Conservation (phyloP, 371 early-diverging fungal species). For the Syncephalastrum contaminatum region DNA sequence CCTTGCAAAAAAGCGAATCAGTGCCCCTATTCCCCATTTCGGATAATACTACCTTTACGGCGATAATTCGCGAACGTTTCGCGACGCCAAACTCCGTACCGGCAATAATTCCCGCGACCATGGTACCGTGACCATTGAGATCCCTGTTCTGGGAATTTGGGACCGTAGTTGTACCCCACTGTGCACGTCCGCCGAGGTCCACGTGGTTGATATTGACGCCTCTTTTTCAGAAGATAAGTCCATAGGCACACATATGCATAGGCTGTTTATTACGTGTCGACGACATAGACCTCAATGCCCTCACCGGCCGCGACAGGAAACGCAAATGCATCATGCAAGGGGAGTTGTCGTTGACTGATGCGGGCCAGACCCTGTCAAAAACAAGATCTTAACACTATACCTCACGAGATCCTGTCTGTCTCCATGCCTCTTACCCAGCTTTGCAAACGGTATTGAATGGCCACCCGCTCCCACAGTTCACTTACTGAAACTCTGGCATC, state of each 20-base stretch:
- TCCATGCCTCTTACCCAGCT: too few relatives aligned
- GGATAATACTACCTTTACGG: slow-evolving; percentile 39
- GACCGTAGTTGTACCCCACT: slow-evolving; percentile 87
- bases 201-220: slow-evolving; percentile 98
- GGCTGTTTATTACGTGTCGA: slow-evolving; percentile 41
- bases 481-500: too few relatives aligned
- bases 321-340: slow-evolving; percentile 12
- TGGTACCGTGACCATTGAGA: slow-evolving; percentile 69
- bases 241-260: background rate
- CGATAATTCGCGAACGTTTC: slow-evolving; percentile 58
- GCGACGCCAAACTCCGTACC: slow-evolving; percentile 59
- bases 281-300: slow-evolving; percentile 47
- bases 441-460: too few relatives aligned
- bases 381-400: too few relatives aligned
- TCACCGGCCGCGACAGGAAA: slow-evolving; percentile 27
- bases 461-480: too few relatives aligned
- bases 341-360: slow-evolving; percentile 24
- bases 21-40: background rate
- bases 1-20: slow-evolving; percentile 7
- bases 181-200: slow-evolving; percentile 96
- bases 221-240: slow-evolving; percentile 56
- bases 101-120: slow-evolving; percentile 58
- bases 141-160: slow-evolving; percentile 33
- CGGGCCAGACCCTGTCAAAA: slow-evolving; percentile 19
- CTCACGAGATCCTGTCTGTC: too few relatives aligned